Evolutionary conservation across 305 asterid genomes (phyloP), one percentile per base, ranked within the genome.

Genomic region (Fraxinus xanthoxyloides): DNA sequence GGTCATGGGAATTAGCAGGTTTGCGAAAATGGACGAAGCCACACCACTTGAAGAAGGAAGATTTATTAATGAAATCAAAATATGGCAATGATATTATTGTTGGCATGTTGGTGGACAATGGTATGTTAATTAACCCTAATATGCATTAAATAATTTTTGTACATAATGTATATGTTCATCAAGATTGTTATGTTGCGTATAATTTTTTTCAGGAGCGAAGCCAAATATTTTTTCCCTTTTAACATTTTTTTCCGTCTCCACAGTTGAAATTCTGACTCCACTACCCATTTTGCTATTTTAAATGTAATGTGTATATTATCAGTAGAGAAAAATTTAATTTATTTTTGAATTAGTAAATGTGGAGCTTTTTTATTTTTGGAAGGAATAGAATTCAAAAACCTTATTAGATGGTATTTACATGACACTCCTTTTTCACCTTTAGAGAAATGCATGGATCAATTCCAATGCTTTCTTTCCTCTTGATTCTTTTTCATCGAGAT

Each of bases 1-100:
- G 99, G 86, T 95, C 99, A 31, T 95, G 98, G 99, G 97, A 88
- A 40, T 95, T 95, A 73, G 82, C 91, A 5, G 99, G 98, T 7
- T 81, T 89, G 30, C 82, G 82, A 75, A 90, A 84, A 82, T 2
- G 77, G 4, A 15, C 31, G 2, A 65, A 67, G 5, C 34, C 26
- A 46, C 77, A 74, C 54, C 61, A 69, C 31, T 9, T 38, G 72
- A 87, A 86, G 23, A 85, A 83, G 78, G 92, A 93, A 1, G 91
- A 89, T 79, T 48, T 95, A 75, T 81, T 92, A 79, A 23, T 89
- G 7, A 90, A 92, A 85, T 88, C 98, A 1, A 89, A 85, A 84
- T 95, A 91, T 77, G 99, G 99, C 4, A 86, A 85, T 46, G 86
- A 89, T 87, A 87, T 92, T 63, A 87, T 94, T 36, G 88, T 92